Conservation (phyloP, 306 rosid species). For the Vigna reflexopilosa region DNA sequence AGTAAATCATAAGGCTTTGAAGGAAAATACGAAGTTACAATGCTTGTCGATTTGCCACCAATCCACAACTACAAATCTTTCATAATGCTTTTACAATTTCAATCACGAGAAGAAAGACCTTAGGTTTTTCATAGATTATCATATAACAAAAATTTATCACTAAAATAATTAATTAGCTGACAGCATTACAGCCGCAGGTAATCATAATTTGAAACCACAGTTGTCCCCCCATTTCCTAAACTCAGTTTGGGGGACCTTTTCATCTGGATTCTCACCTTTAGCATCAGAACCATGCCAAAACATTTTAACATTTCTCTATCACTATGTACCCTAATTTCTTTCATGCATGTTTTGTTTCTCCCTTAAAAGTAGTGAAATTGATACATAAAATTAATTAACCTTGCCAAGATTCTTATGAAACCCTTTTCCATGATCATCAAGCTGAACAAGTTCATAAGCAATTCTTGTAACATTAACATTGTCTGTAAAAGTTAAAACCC, state of each 20-base stretch:
- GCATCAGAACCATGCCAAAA: slow-evolving; percentile 1
- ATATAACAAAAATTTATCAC: neutral
- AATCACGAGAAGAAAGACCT: neutral
- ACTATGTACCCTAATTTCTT: neutral
- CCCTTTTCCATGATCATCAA: slow-evolving; percentile 2
- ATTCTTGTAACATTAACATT: slow-evolving; percentile 26
- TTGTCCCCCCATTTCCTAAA: slow-evolving; percentile 36
- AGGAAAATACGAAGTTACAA: neutral
- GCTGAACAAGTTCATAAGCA: neutral
- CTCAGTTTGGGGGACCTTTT: slow-evolving; percentile 6
- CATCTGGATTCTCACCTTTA: slow-evolving; percentile 35
- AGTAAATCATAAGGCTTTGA: neutral
- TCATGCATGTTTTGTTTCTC: neutral
- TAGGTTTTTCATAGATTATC: slow-evolving; percentile 9
- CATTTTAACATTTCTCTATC: neutral
- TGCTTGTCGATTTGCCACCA: neutral
- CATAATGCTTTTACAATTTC: neutral
- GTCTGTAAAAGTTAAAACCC: neutral
- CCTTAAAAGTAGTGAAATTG: neutral
- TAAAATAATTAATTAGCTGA: slow-evolving; percentile 30
- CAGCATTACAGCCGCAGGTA: neutral
- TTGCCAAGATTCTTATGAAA: neutral
- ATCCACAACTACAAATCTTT: neutral
- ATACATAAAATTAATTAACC: slow-evolving; percentile 3
- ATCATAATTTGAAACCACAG: neutral